These are phyloP conservation scores for Leucocoprinus sp. DNA, from an alignment of 768 basidiomycete genomes.

Conservation along the genomic window DNA sequence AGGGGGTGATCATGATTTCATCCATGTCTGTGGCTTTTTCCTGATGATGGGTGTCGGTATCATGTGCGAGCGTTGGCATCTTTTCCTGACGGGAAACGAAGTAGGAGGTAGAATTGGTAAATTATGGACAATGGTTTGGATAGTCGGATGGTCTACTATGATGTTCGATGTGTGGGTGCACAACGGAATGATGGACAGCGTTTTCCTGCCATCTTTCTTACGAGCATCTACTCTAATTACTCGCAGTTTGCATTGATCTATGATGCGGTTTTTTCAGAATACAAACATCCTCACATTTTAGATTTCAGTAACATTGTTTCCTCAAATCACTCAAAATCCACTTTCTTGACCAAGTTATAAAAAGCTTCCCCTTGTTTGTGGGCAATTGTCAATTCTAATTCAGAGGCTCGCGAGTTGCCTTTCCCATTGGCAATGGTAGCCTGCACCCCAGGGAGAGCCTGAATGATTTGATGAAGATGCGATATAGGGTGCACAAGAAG, in stretches of 20 bases:
- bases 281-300: too few relatives aligned
- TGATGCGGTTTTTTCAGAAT: too few relatives aligned
- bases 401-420: slow-evolving; percentile 38
- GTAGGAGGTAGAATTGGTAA: slow-evolving; percentile 33
- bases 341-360: slow-evolving; percentile 34
- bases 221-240: neutral
- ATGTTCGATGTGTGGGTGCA: slow-evolving; percentile 26
- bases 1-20: slow-evolving; percentile 27
- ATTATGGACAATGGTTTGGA: slow-evolving; percentile 34
- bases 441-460: slow-evolving; percentile 78
- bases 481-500: slow-evolving; percentile 4
- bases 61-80: slow-evolving; percentile 30
- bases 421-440: slow-evolving; percentile 40
- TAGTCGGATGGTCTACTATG: slow-evolving; percentile 24
- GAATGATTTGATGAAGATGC: neutral
- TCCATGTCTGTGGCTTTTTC: slow-evolving; percentile 29
- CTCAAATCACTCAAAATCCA: slow-evolving; percentile 21
- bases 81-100: slow-evolving; percentile 22
- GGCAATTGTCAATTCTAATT: slow-evolving; percentile 43
- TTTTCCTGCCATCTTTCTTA: neutral
- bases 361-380: slow-evolving; percentile 43
- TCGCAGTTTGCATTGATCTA: neutral
- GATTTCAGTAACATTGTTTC: too few relatives aligned
- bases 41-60: slow-evolving; percentile 33
- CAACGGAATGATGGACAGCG: neutral